Conservation (phyloP, 805 yeast genomes). For the Candida lessepsii region DNA sequence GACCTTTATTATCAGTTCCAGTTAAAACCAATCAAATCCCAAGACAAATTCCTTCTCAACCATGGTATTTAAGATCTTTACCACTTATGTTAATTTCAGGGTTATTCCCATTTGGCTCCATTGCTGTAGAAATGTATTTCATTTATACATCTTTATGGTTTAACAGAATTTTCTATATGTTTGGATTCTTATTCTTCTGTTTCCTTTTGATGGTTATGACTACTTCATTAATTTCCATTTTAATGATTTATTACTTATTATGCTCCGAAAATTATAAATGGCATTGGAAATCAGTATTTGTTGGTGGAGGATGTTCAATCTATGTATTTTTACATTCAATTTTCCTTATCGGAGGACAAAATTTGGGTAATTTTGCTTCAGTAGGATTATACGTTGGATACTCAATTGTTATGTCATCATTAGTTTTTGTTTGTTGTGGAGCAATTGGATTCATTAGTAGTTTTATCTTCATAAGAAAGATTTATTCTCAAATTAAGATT, state of each 20-base stretch:
- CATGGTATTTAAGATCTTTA: constrained; percentile 69
- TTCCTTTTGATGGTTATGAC: constrained; percentile 79
- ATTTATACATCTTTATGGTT: constrained; percentile 91
- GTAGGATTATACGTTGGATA: constrained; percentile 81
- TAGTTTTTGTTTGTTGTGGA: constrained; percentile 82
- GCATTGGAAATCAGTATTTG: constrained; percentile 92
- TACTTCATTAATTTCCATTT: constrained; percentile 73
- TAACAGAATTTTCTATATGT: constrained; percentile 92
- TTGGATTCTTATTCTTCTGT: constrained; percentile 92
- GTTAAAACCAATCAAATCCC: constrained; percentile 94
- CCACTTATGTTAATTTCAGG: constrained; percentile 78
- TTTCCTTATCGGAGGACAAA: constrained; percentile 62
- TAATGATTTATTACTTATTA: constrained; percentile 78
- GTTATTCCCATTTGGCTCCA: constrained; percentile 90
- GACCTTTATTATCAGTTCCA: constrained; percentile 61
- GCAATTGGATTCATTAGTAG: constrained; percentile 79
- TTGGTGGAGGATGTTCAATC: constrained; percentile 85
- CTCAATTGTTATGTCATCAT: constrained; percentile 64
- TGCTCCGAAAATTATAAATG: constrained; percentile 92
- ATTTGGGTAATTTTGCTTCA: constrained; percentile 70
- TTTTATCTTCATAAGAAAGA: constrained; percentile 70
- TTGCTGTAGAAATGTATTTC: constrained; percentile 93
- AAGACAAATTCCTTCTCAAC: constrained; percentile 91
- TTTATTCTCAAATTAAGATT: constrained; percentile 82
- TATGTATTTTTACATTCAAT: constrained; percentile 85